phyloP scores from a whole-genome alignment of 768 basidiomycete genomes.

The Boletus barrowsii region DNA sequence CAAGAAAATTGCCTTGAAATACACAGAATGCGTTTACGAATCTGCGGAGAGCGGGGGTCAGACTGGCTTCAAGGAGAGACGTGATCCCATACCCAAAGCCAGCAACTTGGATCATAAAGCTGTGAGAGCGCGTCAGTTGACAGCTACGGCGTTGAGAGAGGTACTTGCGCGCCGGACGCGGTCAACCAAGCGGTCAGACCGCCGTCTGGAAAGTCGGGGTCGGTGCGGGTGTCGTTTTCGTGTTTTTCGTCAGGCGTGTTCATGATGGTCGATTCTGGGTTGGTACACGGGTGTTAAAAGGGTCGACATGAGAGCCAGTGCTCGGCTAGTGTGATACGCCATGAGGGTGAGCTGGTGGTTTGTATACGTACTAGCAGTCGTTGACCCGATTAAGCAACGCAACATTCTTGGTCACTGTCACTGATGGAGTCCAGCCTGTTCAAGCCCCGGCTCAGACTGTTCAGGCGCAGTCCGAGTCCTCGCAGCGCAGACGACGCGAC shows the following conservation, averaged over 20 bases:
- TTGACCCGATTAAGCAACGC: conserved; percentile 10
- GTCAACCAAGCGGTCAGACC: conserved; percentile 26
- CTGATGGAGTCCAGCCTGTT: conserved; percentile 4
- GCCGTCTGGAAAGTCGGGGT: conserved; percentile 20
- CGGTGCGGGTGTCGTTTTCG: not conserved
- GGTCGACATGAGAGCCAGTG: not conserved
- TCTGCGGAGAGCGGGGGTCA: conserved; percentile 13
- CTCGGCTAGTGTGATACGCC: conserved; percentile 8
- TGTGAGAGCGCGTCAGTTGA: conserved; percentile 10
- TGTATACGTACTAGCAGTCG: not conserved
- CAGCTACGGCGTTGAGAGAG: not conserved
- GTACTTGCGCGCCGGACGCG: conserved; percentile 22
- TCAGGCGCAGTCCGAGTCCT: conserved; percentile 10
- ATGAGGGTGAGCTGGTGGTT: not conserved
- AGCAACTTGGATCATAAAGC: conserved; percentile 36
- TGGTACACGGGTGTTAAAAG: not conserved
- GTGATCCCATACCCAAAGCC: conserved; percentile 32
- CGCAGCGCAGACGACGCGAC: not conserved
- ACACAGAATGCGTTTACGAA: conserved; percentile 38
- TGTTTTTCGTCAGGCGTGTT: not conserved
- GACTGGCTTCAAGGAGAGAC: not conserved
- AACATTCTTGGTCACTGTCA: too few relatives aligned
- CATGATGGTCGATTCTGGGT: not conserved
- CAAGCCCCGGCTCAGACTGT: conserved; percentile 11
- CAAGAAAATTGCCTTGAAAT: conserved; percentile 33